Conservation (phyloP, 768 basidiomycete species). For the Auricularia auricula-judae region DNA sequence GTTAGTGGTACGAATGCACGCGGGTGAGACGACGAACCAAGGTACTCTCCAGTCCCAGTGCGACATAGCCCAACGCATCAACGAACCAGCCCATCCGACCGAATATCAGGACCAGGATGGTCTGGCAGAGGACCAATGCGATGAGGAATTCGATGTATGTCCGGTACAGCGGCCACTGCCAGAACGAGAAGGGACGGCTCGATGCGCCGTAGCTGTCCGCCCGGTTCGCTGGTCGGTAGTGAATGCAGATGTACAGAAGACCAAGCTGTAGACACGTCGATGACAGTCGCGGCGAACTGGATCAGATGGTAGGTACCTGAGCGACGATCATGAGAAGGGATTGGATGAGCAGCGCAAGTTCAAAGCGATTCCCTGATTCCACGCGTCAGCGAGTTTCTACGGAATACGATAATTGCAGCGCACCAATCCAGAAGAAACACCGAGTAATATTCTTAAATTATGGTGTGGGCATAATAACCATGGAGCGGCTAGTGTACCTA, state of each 20-base stretch:
- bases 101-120: slow-evolving; percentile 68
- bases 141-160: slow-evolving; percentile 80
- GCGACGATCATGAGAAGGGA: slow-evolving; percentile 77
- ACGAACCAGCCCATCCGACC: slow-evolving; percentile 51
- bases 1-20: background rate
- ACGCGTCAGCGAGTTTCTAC: background rate
- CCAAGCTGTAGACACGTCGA: slow-evolving; percentile 38
- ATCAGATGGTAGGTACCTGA: slow-evolving; percentile 40
- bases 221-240: slow-evolving; percentile 49
- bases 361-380: slow-evolving; percentile 51
- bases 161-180: slow-evolving; percentile 73
- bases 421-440: slow-evolving; percentile 75
- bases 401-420: background rate
- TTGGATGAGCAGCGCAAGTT: slow-evolving; percentile 66
- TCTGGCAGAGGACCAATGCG: slow-evolving; percentile 59
- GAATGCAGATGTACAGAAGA: slow-evolving; percentile 71
- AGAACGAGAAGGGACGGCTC: slow-evolving; percentile 60
- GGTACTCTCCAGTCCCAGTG: slow-evolving; percentile 75
- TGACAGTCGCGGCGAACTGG: slow-evolving; percentile 8
- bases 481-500: background rate
- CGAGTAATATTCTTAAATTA: slow-evolving; percentile 70
- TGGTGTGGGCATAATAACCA: background rate
- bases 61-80: slow-evolving; percentile 57
- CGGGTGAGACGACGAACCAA: slow-evolving; percentile 18
- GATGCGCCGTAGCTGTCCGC: slow-evolving; percentile 51